phyloP scores from a whole-genome alignment of 768 basidiomycete species.

The Hemileccinum impolitum region DNA sequence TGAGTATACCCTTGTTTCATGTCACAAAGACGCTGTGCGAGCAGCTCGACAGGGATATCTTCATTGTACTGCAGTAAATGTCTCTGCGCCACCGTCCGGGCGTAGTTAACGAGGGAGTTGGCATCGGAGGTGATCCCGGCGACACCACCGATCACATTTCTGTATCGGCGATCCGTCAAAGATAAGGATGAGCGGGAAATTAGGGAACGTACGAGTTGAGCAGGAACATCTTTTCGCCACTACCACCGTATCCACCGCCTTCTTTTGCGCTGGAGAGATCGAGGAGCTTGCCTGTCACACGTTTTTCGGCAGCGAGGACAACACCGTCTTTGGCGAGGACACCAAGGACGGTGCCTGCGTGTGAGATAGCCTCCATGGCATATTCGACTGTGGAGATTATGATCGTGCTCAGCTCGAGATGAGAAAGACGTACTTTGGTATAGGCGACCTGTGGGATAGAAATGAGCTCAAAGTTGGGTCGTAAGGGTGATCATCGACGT shows the following conservation, averaged over 20 bases:
- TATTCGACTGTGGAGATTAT: conserved; percentile 75
- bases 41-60: conserved; percentile 95
- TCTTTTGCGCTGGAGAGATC: conserved; percentile 86
- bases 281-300: conserved; percentile 95
- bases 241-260: conserved; percentile 83
- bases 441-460: conserved; percentile 66
- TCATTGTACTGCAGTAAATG: conserved; percentile 92
- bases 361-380: conserved; percentile 99
- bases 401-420: conserved; percentile 3
- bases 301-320: conserved; percentile 93
- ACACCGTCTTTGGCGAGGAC: conserved; percentile 89
- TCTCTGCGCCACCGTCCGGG: conserved; percentile 84
- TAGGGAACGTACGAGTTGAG: conserved; percentile 72
- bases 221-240: conserved; percentile 97
- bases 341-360: conserved; percentile 91
- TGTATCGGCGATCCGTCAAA: conserved; percentile 30
- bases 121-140: conserved; percentile 97
- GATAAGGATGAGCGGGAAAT: neutral
- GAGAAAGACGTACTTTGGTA: conserved; percentile 77
- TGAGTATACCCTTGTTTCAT: conserved; percentile 99
- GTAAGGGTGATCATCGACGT: conserved; percentile 18
- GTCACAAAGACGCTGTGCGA: conserved; percentile 91
- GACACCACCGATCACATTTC: conserved; percentile 93
- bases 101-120: conserved; percentile 94
- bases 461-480: conserved; percentile 4